These are phyloP conservation scores for Planoprotostelium fungivorum DNA, from an alignment of 78 protist species.

Conservation along the genomic window DNA sequence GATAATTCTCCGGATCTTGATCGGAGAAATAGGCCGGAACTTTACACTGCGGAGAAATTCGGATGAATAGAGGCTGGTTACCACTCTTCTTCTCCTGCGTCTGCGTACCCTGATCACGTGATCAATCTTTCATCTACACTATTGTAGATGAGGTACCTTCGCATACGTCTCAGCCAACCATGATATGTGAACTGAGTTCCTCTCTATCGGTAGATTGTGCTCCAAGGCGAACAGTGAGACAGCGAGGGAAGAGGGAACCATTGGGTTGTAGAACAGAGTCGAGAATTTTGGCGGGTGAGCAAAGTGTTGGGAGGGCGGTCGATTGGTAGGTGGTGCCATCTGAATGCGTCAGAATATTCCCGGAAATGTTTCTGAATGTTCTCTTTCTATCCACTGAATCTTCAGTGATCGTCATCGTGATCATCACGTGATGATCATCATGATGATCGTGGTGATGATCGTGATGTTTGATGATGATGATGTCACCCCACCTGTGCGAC, in stretches of 20 bases:
- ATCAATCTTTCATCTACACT: not conserved
- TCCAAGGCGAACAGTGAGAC: not conserved
- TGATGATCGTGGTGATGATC: too few species aligned
- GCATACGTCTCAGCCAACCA: not conserved
- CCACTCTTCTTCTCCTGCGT: not conserved
- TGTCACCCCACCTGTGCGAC: too few species aligned
- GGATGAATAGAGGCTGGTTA: not conserved
- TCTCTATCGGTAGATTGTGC: not conserved
- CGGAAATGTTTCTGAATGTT: too few species aligned
- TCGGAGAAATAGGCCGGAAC: not conserved
- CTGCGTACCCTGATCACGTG: too few species aligned
- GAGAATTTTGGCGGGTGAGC: not conserved
- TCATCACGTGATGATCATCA: too few species aligned
- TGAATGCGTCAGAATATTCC: not conserved
- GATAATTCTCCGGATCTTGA: not conserved
- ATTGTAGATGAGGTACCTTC: not conserved
- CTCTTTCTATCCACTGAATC: too few species aligned
- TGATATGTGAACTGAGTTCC: not conserved
- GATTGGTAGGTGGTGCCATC: not conserved
- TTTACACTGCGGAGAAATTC: not conserved
- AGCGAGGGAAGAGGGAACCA: not conserved
- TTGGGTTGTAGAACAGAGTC: not conserved
- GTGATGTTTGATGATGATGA: too few species aligned
- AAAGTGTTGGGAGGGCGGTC: not conserved
- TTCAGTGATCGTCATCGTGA: too few species aligned